Percentiles rank a stretch among this genome's conserved stretches.
Evolutionary conservation across 2,329 filamentous ascomycete species (phyloP).

Genomic region (Pyricularia pennisetigena): DNA sequence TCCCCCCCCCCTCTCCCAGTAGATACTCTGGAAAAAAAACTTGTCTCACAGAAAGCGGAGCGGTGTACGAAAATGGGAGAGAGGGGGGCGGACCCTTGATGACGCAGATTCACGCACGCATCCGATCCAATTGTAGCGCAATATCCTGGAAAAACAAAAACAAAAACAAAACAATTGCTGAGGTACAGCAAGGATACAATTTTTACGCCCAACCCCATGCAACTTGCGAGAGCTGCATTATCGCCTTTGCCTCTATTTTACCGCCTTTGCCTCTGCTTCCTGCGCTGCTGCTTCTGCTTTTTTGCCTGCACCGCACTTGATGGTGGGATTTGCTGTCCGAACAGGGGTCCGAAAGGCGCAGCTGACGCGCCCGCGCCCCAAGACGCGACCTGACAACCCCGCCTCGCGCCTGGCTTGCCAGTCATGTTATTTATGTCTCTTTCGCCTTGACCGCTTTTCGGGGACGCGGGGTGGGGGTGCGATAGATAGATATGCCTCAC

Average conservation of each 20-base stretch:
- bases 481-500: background rate
- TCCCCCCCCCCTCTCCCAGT: background rate
- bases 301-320: background rate
- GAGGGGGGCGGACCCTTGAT: background rate
- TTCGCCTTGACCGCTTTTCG: background rate
- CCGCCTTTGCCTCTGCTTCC: background rate
- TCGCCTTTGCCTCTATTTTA: background rate
- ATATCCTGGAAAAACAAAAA: too few species aligned
- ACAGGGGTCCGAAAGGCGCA: background rate
- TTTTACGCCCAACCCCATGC: background rate
- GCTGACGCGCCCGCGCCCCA: background rate
- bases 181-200: background rate
- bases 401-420: background rate
- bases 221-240: background rate
- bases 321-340: background rate
- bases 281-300: background rate
- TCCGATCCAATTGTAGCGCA: too few species aligned
- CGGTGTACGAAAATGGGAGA: background rate
- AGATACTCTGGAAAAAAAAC: background rate
- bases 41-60: background rate
- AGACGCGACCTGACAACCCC: background rate
- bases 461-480: background rate
- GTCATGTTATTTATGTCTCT: background rate
- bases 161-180: background rate
- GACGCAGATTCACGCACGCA: background rate